These are phyloP conservation scores for Thalassiosira sp. DNA, from an alignment of 352 stramenopile species.

Conservation along the genomic window DNA sequence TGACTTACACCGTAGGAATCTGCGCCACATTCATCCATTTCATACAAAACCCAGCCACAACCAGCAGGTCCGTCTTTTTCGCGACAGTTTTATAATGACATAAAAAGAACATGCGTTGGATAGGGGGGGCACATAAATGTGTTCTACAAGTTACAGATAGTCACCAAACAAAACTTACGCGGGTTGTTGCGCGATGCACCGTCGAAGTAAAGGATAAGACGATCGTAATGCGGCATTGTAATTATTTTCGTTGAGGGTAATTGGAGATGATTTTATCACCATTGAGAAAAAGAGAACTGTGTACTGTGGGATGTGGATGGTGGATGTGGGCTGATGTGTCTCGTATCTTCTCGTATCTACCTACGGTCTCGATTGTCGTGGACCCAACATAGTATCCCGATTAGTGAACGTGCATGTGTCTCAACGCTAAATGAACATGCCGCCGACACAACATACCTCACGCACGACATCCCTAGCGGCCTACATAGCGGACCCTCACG, in stretches of 20 bases:
- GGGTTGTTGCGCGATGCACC: conserved; percentile 37
- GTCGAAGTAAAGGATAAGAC: conserved; percentile 44
- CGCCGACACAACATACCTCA: no score
- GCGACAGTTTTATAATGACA: background rate
- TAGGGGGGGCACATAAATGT: background rate
- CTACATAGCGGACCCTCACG: no score
- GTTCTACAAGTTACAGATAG: background rate
- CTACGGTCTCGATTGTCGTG: no score
- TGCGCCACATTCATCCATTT: conserved; percentile 34
- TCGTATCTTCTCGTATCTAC: no score
- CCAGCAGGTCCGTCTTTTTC: conserved; percentile 24
- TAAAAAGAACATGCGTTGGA: background rate
- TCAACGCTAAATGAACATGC: background rate
- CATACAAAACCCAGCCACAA: conserved; percentile 29
- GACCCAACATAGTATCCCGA: no score
- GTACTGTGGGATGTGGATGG: background rate
- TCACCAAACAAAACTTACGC: conserved; percentile 1
- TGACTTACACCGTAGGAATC: conserved; percentile 7
- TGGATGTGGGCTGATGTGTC: background rate
- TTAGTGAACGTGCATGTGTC: no score
- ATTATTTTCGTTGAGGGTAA: no score
- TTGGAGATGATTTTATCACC: no score
- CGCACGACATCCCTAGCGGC: no score
- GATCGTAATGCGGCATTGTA: conserved; percentile 30
- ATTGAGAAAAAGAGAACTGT: no score